Evolutionary conservation across 768 basidiomycete genomes (phyloP).

Genomic region (Pleurotus eryngii): DNA sequence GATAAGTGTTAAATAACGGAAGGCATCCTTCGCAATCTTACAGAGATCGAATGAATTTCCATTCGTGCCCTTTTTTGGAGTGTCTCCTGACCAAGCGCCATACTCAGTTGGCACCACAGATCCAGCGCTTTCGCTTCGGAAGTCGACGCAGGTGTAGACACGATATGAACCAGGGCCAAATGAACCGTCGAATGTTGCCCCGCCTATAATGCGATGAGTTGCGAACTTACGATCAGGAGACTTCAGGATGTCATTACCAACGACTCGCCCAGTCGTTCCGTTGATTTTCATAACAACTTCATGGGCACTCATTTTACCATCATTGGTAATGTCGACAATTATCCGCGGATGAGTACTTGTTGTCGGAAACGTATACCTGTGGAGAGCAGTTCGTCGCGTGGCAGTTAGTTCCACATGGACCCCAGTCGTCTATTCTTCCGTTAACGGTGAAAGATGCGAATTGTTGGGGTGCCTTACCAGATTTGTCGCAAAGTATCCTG

Average conservation of each 20-base stretch:
- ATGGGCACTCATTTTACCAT: conserved; percentile 51
- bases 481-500: conserved; percentile 64
- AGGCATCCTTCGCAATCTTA: too few species aligned
- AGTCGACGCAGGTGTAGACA: conserved; percentile 59
- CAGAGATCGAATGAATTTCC: too few species aligned
- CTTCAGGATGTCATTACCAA: not conserved
- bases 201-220: not conserved
- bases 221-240: not conserved
- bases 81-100: conserved; percentile 52
- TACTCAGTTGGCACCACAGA: conserved; percentile 48
- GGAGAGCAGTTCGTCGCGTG: conserved; percentile 55
- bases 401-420: conserved; percentile 59
- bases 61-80: conserved; percentile 43
- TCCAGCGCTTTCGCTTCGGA: conserved; percentile 47
- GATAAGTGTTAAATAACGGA: too few species aligned
- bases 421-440: conserved; percentile 39
- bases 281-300: conserved; percentile 47
- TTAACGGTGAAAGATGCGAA: not conserved
- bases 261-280: conserved; percentile 44
- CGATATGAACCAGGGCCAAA: conserved; percentile 39
- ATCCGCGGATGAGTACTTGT: conserved; percentile 48
- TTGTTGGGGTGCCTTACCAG: conserved; percentile 22
- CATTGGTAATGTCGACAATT: conserved; percentile 58
- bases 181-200: not conserved
- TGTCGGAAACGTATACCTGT: conserved; percentile 54